These are phyloP conservation scores for Chaetoscypha palmicola DNA, from an alignment of 2,329 filamentous ascomycete species.

Conservation along the genomic window DNA sequence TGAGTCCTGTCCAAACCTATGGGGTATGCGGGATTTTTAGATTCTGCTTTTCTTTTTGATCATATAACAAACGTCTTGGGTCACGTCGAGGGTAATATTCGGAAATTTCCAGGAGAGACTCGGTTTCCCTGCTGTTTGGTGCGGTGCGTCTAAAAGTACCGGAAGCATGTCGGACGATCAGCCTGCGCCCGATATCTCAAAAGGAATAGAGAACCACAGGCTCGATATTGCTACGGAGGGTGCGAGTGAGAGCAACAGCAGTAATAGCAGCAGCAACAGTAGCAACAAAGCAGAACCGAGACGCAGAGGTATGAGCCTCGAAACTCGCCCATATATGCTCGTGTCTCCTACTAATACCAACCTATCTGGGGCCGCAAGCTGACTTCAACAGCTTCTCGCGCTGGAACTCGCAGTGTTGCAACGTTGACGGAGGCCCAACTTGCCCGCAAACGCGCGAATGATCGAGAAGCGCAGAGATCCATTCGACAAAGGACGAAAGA, in stretches of 20 bases:
- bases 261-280: slow-evolving; percentile 2
- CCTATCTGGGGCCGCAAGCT: too few species aligned
- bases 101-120: too few species aligned
- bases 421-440: slow-evolving; percentile 82
- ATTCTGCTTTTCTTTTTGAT: too few species aligned
- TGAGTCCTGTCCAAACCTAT: too few species aligned
- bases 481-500: slow-evolving; percentile 81
- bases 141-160: not conserved
- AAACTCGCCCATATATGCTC: not conserved
- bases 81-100: too few species aligned
- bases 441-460: slow-evolving; percentile 78
- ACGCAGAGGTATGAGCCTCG: slow-evolving; percentile 22
- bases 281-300: slow-evolving; percentile 16
- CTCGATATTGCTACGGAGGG: slow-evolving; percentile 2
- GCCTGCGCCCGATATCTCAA: slow-evolving; percentile 4
- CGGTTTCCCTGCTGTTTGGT: too few species aligned
- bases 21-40: too few species aligned
- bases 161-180: slow-evolving; percentile 15
- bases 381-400: slow-evolving; percentile 25
- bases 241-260: too few species aligned
- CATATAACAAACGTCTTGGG: too few species aligned
- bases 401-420: slow-evolving; percentile 69
- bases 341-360: too few species aligned
- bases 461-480: slow-evolving; percentile 28
- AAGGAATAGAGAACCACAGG: slow-evolving; percentile 7